phyloP scores from a whole-genome alignment of 106 monocot genomes.

The Allium cepa region DNA sequence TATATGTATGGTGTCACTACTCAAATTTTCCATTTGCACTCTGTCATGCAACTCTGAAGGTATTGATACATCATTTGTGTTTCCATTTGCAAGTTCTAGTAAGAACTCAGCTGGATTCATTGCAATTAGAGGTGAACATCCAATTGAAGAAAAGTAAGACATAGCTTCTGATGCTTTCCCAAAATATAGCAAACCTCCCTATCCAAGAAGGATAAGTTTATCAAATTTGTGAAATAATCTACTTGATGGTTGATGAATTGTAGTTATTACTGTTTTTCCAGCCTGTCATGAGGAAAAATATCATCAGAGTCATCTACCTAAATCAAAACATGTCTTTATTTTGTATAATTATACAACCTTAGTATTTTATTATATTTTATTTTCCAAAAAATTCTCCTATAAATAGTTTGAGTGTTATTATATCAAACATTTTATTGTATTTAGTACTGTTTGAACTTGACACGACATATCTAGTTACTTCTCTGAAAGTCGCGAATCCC shows the following conservation, averaged over 20 bases:
- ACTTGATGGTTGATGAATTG: slow-evolving; percentile 64
- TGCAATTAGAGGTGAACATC: slow-evolving; percentile 65
- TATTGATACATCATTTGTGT: slow-evolving; percentile 51
- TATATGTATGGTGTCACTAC: slow-evolving; percentile 32
- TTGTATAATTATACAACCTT: background rate
- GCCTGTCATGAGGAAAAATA: slow-evolving; percentile 1
- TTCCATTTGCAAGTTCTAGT: slow-evolving; percentile 79
- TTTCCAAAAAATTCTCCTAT: background rate
- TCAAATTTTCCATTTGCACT: slow-evolving; percentile 41
- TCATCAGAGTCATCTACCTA: background rate
- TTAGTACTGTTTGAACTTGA: too few relatives aligned
- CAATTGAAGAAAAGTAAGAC: slow-evolving; percentile 62
- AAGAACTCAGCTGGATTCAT: slow-evolving; percentile 91
- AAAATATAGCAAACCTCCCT: slow-evolving; percentile 42
- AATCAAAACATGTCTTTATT: background rate
- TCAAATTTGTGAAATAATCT: slow-evolving; percentile 54
- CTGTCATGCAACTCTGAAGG: slow-evolving; percentile 60
- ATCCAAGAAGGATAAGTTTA: slow-evolving; percentile 37
- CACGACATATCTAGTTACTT: too few relatives aligned
- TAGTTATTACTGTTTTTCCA: slow-evolving; percentile 41
- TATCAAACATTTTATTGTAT: too few relatives aligned
- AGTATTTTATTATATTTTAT: background rate
- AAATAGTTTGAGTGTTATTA: too few relatives aligned
- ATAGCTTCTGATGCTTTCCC: slow-evolving; percentile 76
- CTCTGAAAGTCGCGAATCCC: too few relatives aligned